phyloP scores from a whole-genome alignment of 2,329 filamentous ascomycete species.

The Sordariomycetes sp. region DNA sequence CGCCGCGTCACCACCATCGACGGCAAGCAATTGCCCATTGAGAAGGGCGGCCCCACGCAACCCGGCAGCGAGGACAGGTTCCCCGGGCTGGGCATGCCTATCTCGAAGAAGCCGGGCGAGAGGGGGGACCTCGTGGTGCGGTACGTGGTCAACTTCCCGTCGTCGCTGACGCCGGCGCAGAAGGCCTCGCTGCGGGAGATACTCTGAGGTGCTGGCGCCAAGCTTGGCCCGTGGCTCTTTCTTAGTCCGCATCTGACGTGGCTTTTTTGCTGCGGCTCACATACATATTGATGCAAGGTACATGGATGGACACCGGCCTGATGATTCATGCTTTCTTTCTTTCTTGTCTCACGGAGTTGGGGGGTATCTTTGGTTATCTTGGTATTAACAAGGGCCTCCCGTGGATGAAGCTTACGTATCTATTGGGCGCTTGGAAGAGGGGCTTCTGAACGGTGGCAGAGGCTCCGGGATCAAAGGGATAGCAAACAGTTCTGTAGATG shows the following conservation, averaged over 20 bases:
- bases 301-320: conserved; percentile 1
- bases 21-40: conserved; percentile 67
- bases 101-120: conserved; percentile 75
- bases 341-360: not conserved
- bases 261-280: not conserved
- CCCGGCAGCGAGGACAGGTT: conserved; percentile 73
- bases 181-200: conserved; percentile 74
- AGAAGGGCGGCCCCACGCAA: conserved; percentile 72
- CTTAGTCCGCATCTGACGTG: not conserved
- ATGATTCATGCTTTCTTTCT: not conserved
- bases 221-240: not conserved
- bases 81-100: conserved; percentile 83
- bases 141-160: conserved; percentile 89
- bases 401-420: not conserved
- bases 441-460: no score
- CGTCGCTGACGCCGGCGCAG: conserved; percentile 59
- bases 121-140: conserved; percentile 81
- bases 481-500: no score
- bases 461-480: no score
- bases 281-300: not conserved
- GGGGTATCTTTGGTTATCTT: not conserved
- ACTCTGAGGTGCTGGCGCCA: not conserved
- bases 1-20: conserved; percentile 90
- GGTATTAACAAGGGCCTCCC: not conserved
- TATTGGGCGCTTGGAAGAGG: no score